Base-by-base conservation (phyloP, 371 early-diverging fungal species). In the Capillidium rhysosporum region DNA sequence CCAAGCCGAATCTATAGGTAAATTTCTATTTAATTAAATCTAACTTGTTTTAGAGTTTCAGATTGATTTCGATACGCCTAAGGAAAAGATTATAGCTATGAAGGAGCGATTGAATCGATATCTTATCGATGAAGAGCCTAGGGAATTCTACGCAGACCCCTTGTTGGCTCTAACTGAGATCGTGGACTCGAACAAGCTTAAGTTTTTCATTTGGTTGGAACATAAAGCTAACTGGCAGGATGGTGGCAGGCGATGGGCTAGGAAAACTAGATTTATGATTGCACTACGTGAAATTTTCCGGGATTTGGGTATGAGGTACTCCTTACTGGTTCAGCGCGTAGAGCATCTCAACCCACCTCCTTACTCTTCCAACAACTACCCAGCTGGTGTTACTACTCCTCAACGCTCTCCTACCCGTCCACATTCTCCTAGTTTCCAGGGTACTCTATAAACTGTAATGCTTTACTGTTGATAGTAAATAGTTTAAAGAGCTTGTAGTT, bases 201-300 rank as follows among this genome's bases (percentile, higher is more conserved):
- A 71, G 16, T 55, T 79, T 18, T 68, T 65, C 43, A 61, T 77
- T 26, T 73, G 69, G 56, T 57, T 86, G 23, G 74, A 75, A 46
- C 78, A 83, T 60, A 79, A 79, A 61, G 75, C 77, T 12, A 86
- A 86, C 49, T 86, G 83, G 83, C 80, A 80, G 51, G 82, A 82
- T 51, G 69, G 73, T 23, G 74, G 73, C 20, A 73, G 74, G 51
- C 72, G 81, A 1, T 76, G 71, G 65, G 65, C 69, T 31, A 66
- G 82, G 1, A 24, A 28, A 7, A 56, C 56, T 24, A 29, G 49
- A 2, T 56, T 56, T 28, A 49, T 49, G 43, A 18, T 56, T 10
- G 56, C 56, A 26, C 30, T 56, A 2, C 39, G 39, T 10, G 49
- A 49, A 31, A 49, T 48, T 24, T 46, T 40, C 43, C 20, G 23